Evolutionary conservation across 768 basidiomycete genomes (phyloP).

Genomic region (Boletus tomentosulus): DNA sequence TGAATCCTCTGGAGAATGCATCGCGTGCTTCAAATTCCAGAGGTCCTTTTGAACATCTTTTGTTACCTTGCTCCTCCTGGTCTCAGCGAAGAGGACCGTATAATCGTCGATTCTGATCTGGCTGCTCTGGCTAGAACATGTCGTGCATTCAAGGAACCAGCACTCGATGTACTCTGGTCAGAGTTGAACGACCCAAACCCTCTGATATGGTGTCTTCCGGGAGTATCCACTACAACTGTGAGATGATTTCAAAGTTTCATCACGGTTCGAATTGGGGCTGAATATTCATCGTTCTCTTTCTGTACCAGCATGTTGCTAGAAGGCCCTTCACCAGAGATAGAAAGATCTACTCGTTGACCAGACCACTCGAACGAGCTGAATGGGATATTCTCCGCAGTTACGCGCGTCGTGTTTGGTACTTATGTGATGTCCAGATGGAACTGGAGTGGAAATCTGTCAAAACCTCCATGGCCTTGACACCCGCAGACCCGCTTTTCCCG

Average conservation of each 20-base stretch:
- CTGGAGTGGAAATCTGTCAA: neutral
- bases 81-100: no score
- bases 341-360: neutral
- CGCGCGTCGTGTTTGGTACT: neutral
- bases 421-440: neutral
- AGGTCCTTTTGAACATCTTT: no score
- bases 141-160: neutral
- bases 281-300: neutral
- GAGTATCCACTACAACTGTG: neutral
- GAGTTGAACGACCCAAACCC: neutral
- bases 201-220: neutral
- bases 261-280: neutral
- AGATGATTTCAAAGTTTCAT: neutral
- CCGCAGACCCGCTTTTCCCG: neutral
- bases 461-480: neutral
- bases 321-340: no score
- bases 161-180: constrained; percentile 7
- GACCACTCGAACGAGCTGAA: neutral
- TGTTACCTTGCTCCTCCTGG: no score
- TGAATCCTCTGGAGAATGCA: no score
- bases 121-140: no score
- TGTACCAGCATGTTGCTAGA: no score
- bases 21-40: no score
- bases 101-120: no score
- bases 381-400: constrained; percentile 5